Evolutionary conservation across 805 yeast genomes (phyloP), one percentile per base, ranked within the genome.

Genomic region (Yamadazyma sp.): DNA sequence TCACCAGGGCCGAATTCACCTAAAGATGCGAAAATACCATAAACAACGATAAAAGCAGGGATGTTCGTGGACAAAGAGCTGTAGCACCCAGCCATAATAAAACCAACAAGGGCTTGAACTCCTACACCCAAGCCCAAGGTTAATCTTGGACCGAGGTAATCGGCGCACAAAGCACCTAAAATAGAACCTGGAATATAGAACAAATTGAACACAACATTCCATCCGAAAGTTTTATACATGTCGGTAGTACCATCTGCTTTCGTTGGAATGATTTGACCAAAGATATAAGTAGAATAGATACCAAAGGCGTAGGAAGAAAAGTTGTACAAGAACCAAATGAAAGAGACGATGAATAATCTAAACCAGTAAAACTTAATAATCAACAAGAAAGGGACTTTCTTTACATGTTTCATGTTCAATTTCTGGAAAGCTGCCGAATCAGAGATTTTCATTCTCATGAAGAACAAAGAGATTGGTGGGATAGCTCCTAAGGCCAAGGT

Each of bases 1-100:
- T 89, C 87, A 66, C 97, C 98, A 10, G 95, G 90, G 20, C 96
- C 95, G 61, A 90, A 84, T 62, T 91, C 97, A 53, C 97, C 97
- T 33, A 87, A 71, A 5, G 95, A 72, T 59, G 79, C 68, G 61
- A 88, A 91, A 47, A 91, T 80, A 67, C 97, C 97, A 56, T 83
- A 91, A 19, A 84, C 83, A 29, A 88, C 93, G 34, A 81, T 84
- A 51, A 90, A 87, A 0, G 79, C 91, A 26, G 78, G 96, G 54
- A 87, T 70, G 50, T 82, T 75, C 26, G 75, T 52, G 44, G 70
- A 67, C 49, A 91, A 70, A 18, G 57, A 53, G 20, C 69, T 64
- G 54, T 83, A 80, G 32, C 73, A 62, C 15, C 82, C 91, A 37
- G 95, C 88, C 89, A 91, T 83, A 52, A 81, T 75, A 57, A 75